Base-by-base conservation (phyloP, 208 protist genomes). In the Crithidia brevicula region DNA sequence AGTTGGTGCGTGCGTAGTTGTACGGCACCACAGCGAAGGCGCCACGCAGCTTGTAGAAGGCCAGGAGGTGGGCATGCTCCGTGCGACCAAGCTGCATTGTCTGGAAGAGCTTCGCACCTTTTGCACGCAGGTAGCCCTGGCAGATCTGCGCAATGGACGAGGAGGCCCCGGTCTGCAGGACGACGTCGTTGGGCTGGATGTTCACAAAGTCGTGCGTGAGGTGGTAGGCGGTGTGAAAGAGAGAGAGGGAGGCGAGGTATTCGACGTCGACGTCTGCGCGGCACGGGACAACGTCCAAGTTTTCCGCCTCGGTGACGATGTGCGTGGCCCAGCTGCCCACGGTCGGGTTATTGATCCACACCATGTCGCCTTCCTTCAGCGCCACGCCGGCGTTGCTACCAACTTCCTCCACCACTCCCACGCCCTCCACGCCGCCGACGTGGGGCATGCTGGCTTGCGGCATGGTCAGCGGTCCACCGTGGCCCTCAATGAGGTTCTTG, bases 161-260 rank as follows among this genome's bases (percentile, higher is more conserved):
- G n/a, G 83, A 85, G 28, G 92, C 92, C 8, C 92, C 92, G 0
- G 90, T 93, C 50, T 95, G 88, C 43, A 95, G 83, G 20, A 94
- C 89, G 5, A 96, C 90, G 60, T 94, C 86, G 74, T 86, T 87
- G 10, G 88, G 84, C 72, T 98, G 90, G 4, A 99, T 83, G 49
- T 75, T 78, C n/a, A 92, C 97, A 72, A 98, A 99, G 74, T 97
- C 91, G 52, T 97, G 75, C 8, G 98, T 92, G 72, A 99, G 77
- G 58, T 98, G 85, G 65, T 98, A 96, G 11, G 98, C 98, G 13
- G 98, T 99, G 74, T 95, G 93, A 61, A 99, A 99, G 25, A 99
- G 92, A 1, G 92, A 96, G 11, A 99, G 81, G 0, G 89, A 84
- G 46, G 97, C 82, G 20, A 98, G 86, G 77, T 97, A 96, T 70